Conservation (phyloP, 768 basidiomycete species). For the Tulasnella sp. region DNA sequence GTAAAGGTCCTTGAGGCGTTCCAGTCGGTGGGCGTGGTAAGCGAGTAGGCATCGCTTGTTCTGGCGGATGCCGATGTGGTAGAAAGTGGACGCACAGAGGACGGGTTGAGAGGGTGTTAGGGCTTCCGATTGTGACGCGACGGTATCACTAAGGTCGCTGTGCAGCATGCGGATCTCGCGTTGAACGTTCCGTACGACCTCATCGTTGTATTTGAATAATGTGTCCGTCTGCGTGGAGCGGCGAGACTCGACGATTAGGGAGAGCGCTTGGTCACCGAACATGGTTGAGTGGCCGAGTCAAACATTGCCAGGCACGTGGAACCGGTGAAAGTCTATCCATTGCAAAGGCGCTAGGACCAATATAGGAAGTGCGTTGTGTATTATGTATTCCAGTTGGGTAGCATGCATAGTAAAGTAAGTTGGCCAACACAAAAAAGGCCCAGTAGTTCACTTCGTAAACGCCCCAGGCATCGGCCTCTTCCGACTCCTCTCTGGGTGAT, state of each 20-base stretch:
- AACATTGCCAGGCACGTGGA: background rate
- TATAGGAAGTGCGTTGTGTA: too few species aligned
- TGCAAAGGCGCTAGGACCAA: too few species aligned
- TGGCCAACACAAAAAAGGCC: too few species aligned
- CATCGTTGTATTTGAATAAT: slow-evolving; percentile 85
- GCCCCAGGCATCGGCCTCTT: slow-evolving; percentile 21
- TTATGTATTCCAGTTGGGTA: too few species aligned
- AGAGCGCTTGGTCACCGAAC: slow-evolving; percentile 67
- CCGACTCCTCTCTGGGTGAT: slow-evolving; percentile 55
- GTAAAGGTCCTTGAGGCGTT: slow-evolving; percentile 75
- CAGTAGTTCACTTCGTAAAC: slow-evolving; percentile 9
- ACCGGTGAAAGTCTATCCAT: too few species aligned
- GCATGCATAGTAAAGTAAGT: too few species aligned
- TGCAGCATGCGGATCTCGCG: slow-evolving; percentile 89
- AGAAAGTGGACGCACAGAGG: slow-evolving; percentile 56
- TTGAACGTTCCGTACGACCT: slow-evolving; percentile 71
- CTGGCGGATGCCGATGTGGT: slow-evolving; percentile 78
- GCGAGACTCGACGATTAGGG: slow-evolving; percentile 77
- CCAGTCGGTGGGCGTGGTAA: slow-evolving; percentile 79
- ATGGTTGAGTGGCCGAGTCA: slow-evolving; percentile 20
- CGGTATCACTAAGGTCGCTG: slow-evolving; percentile 26
- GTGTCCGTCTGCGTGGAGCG: slow-evolving; percentile 75
- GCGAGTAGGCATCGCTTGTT: slow-evolving; percentile 96
- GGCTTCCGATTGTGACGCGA: slow-evolving; percentile 29
- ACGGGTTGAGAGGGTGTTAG: slow-evolving; percentile 35